Evolutionary conservation across 208 protist genomes (phyloP), one percentile per base, ranked within the genome.

Genomic region (Leishmania tropica): DNA sequence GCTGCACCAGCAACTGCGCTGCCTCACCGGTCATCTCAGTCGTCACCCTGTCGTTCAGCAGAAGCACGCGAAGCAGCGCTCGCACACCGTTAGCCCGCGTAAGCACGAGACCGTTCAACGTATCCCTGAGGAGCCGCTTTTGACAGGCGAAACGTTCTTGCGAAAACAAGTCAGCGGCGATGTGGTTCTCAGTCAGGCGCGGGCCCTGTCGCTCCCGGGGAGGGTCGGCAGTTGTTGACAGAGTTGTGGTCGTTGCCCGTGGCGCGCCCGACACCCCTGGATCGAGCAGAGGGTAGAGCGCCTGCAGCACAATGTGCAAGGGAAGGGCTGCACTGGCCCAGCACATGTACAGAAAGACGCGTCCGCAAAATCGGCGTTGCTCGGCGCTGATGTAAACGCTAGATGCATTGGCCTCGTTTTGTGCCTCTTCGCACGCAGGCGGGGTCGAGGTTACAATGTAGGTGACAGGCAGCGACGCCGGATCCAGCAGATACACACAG

Each of bases 271-370:
- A 40, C 45, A 53, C 28, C 19, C 13, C 53, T 42, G 42, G 19
- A 47, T 93, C 86, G 37, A 97, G 87, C 48, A 97, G 83, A 1
- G 94, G 92, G 80, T 96, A 96, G 40, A 97, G 87, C 0, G 93
- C 88, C 15, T 83, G 76, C 2, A 96, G 78, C 4, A 96, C 81
- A 37, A 75, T 71, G 21, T 83, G 62, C 53, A 85, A 54, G 1
- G 87, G 88, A 15, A 94, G 75, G 2, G 82, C 53, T 3, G 70
- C n/a, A 17, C 75, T 64, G 10, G 75, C 85, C 84, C 87, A 94
- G 83, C 90, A 93, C 7, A 95, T 81, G 81, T 88, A 90, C 53
- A 96, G 76, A 62, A 97, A 85, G 48, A 91, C 58, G 17, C 82
- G 70, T 19, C 78, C 78, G 68, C 92, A 94, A 71, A 88, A 92